Evolutionary conservation across 305 asterid genomes (phyloP).

Genomic region (Coffea humblotiana): DNA sequence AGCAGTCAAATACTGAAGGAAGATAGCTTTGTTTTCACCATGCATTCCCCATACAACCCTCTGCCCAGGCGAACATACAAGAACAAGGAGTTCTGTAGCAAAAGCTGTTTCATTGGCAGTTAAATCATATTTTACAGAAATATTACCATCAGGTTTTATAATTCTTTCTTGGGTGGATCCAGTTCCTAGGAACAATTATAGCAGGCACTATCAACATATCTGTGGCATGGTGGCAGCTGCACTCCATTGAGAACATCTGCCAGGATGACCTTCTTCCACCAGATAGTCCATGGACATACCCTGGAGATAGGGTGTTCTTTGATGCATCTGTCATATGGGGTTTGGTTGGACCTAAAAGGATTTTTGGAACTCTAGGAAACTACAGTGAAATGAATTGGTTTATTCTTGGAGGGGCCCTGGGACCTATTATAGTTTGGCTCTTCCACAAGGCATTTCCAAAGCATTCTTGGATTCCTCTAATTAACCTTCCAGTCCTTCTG

Average conservation of each 20-base stretch:
- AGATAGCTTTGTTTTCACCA: slow-evolving; percentile 45
- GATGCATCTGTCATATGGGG: slow-evolving; percentile 97
- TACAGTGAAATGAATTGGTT: slow-evolving; percentile 86
- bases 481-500: slow-evolving; percentile 82
- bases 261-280: slow-evolving; percentile 84
- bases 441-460: slow-evolving; percentile 75
- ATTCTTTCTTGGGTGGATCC: slow-evolving; percentile 27
- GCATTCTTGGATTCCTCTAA: slow-evolving; percentile 80
- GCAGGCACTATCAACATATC: slow-evolving; percentile 79
- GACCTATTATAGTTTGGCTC: slow-evolving; percentile 80
- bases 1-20: slow-evolving; percentile 1
- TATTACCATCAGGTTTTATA: neutral
- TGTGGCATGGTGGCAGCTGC: slow-evolving; percentile 88
- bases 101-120: too few species aligned
- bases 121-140: neutral
- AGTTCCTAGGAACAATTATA: slow-evolving; percentile 78
- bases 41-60: slow-evolving; percentile 91
- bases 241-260: slow-evolving; percentile 72
- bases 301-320: slow-evolving; percentile 80
- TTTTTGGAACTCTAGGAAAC: slow-evolving; percentile 70
- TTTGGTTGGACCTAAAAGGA: slow-evolving; percentile 80
- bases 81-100: neutral
- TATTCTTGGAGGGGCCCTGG: slow-evolving; percentile 80
- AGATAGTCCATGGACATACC: slow-evolving; percentile 94
- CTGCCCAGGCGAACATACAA: slow-evolving; percentile 44